Evolutionary conservation across 208 protist genomes (phyloP), one percentile per base, ranked within the genome.

Genomic region (Leishmania braziliensis): DNA sequence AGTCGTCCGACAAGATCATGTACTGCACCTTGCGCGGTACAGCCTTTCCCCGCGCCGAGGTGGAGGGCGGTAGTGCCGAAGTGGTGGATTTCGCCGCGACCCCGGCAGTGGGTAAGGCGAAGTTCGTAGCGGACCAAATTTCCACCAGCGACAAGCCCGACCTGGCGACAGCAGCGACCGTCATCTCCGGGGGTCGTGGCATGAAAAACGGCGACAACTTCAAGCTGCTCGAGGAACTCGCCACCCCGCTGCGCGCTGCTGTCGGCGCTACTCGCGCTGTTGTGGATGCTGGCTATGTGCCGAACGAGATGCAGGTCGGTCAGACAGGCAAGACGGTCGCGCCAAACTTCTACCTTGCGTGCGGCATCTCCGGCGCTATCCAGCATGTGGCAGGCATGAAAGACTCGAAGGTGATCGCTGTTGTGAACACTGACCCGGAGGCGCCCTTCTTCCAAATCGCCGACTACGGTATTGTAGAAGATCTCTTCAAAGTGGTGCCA

Each of bases 251-350:
- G n/a, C 86, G 91, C 66, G 98, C 96, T 43, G 98, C 97, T 53
- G 97, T 98, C 83, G 99, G 99, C 71, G 99, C 99, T 18, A 99
- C 99, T 0, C 94, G 99, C 58, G 99, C 99, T 23, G 99, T 99
- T 5, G 99, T 99, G 10, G 99, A 99, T 74, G 91, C 92, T 23
- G 95, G 95, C 43, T 98, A 92, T 82, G 92, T 93, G 56, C 88
- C 97, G 8, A 98, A 99, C 79, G 97, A 99, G 68, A 92, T 99
- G 90, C 99, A 99, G 88, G 93, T 99, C 39, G 99, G 99, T 39
- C 99, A 99, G 92, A 99, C 99, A 1, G 99, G 99, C 58, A 99
- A 99, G 89, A 96, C 98, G 36, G 98, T 99, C n/a, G 99, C 99
- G 10, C 99, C 99, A 16, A 95, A 99, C 81, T 95, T 99, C 50